Conservation (phyloP, 1,284 basidiomycete species). For the Fomes fomentarius region DNA sequence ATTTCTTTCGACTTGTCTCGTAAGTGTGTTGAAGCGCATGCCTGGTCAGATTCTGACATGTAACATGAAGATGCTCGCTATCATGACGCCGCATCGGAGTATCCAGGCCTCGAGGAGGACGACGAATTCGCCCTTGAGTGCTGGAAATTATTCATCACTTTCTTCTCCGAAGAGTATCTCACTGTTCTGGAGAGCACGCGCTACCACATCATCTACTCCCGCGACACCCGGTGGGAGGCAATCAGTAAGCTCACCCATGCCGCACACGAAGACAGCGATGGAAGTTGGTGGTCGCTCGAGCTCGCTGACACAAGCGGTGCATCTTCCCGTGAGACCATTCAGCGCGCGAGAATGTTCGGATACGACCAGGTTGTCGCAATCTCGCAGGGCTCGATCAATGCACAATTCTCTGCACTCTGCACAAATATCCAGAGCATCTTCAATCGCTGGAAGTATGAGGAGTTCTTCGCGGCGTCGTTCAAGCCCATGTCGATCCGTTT, state of each 20-base stretch:
- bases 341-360: constrained; percentile 29
- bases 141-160: constrained; percentile 29
- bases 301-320: constrained; percentile 10
- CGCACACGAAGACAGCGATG: constrained; percentile 11
- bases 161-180: constrained; percentile 34
- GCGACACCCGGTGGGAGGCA: constrained; percentile 24
- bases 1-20: constrained; percentile 30
- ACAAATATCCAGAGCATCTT: constrained; percentile 14
- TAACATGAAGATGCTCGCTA: constrained; percentile 30
- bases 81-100: constrained; percentile 31
- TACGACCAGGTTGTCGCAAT: constrained; percentile 38
- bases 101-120: constrained; percentile 24
- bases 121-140: constrained; percentile 24
- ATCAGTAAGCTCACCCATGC: constrained; percentile 11
- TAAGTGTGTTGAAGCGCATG: constrained; percentile 18
- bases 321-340: constrained; percentile 28
- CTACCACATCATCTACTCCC: constrained; percentile 32
- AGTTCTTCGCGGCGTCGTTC: constrained; percentile 32
- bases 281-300: constrained; percentile 17
- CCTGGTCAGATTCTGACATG: background rate
- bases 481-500: constrained; percentile 30
- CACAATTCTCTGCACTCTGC: constrained; percentile 30
- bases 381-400: constrained; percentile 35
- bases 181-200: constrained; percentile 30
- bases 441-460: constrained; percentile 29